Evolutionary conservation across 2,329 filamentous ascomycete species (phyloP).

Genomic region (Intubia oerlemansii): DNA sequence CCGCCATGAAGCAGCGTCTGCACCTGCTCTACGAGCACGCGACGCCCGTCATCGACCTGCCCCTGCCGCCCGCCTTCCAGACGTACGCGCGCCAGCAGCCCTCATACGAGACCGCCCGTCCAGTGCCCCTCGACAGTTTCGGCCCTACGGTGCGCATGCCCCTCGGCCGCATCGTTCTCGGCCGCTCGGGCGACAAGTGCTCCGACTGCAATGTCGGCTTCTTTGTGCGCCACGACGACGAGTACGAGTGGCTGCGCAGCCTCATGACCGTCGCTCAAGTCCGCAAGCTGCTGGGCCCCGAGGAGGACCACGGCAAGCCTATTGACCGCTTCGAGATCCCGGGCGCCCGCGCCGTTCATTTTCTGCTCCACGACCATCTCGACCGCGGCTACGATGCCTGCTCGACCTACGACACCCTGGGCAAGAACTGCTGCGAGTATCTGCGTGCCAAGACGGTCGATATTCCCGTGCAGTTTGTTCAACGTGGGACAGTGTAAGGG

Average conservation of each 20-base stretch:
- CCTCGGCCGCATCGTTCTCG: conserved; percentile 15
- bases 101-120: conserved; percentile 8
- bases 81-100: conserved; percentile 8
- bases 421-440: conserved; percentile 24
- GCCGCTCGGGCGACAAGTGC: conserved; percentile 18
- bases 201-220: conserved; percentile 18
- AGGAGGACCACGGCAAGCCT: conserved; percentile 8
- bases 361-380: conserved; percentile 22
- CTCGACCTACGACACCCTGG: conserved; percentile 21
- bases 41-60: conserved; percentile 8
- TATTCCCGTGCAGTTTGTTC: conserved; percentile 20
- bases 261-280: conserved; percentile 13
- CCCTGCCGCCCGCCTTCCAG: conserved; percentile 8
- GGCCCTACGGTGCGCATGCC: conserved; percentile 9
- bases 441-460: conserved; percentile 22
- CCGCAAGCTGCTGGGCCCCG: conserved; percentile 7
- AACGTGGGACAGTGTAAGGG: conserved; percentile 15
- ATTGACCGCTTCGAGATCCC: conserved; percentile 7
- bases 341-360: conserved; percentile 11
- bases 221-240: conserved; percentile 17
- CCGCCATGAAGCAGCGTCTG: conserved; percentile 9
- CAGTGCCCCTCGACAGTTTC: conserved; percentile 8
- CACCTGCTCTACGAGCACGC: conserved; percentile 8
- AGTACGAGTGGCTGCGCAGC: conserved; percentile 18
- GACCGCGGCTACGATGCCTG: conserved; percentile 21